Evolutionary conservation across 768 basidiomycete species (phyloP).

Genomic region (Boletellus ananiceps): DNA sequence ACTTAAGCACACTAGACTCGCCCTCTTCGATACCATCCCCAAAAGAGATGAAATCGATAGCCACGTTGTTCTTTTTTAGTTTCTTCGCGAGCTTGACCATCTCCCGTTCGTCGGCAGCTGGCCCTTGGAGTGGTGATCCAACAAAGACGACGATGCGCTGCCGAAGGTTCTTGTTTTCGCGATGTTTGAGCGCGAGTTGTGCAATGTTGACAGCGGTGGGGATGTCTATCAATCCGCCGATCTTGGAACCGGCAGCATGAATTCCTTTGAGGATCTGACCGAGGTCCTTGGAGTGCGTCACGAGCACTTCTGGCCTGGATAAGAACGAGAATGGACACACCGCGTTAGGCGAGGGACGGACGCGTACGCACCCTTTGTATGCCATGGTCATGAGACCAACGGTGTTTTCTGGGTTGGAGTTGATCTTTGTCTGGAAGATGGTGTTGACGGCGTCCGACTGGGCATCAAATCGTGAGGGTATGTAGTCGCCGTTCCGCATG

Average conservation of each 20-base stretch:
- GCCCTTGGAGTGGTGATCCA: slow-evolving; percentile 77
- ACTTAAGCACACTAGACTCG: slow-evolving; percentile 64
- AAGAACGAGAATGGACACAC: slow-evolving; percentile 1
- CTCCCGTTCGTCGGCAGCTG: slow-evolving; percentile 67
- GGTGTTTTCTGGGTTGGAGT: slow-evolving; percentile 95
- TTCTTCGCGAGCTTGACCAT: slow-evolving; percentile 92
- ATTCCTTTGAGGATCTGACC: slow-evolving; percentile 85
- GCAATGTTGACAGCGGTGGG: slow-evolving; percentile 90
- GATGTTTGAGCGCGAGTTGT: slow-evolving; percentile 93
- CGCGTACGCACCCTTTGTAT: slow-evolving; percentile 73
- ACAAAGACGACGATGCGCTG: slow-evolving; percentile 95
- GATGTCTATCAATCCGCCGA: slow-evolving; percentile 82
- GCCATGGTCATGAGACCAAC: slow-evolving; percentile 99
- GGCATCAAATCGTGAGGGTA: slow-evolving; percentile 81
- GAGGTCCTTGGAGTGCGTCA: slow-evolving; percentile 92
- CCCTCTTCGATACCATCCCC: slow-evolving; percentile 81
- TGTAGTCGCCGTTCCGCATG: slow-evolving; percentile 93
- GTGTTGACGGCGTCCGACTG: slow-evolving; percentile 89
- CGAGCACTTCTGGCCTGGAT: slow-evolving; percentile 86
- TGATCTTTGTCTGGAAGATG: slow-evolving; percentile 88
- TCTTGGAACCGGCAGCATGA: slow-evolving; percentile 62
- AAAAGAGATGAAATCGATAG: slow-evolving; percentile 86
- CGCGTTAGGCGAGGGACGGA: not conserved
- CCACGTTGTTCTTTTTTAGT: slow-evolving; percentile 98
- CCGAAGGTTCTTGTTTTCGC: slow-evolving; percentile 97